phyloP scores from a whole-genome alignment of 2,329 filamentous ascomycete genomes.

The Exserohilum turcica region DNA sequence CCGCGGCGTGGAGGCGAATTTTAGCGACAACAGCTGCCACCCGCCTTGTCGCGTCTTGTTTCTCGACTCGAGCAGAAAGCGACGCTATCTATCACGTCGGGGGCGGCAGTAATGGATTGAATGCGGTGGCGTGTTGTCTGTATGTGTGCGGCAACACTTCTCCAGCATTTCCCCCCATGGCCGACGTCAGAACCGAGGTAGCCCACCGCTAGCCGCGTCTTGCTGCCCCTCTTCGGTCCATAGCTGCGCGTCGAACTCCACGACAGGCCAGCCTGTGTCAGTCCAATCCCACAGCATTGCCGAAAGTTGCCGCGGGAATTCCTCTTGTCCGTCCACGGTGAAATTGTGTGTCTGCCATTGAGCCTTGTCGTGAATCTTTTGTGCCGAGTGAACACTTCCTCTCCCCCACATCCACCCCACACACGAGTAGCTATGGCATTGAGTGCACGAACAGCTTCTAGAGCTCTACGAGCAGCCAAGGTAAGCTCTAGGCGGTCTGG shows the following conservation, averaged over 20 bases:
- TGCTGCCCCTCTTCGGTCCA: constrained; percentile 43
- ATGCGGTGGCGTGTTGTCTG: background rate
- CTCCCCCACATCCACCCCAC: constrained; percentile 40
- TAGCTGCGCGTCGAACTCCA: constrained; percentile 32
- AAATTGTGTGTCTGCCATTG: background rate
- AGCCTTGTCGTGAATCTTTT: background rate
- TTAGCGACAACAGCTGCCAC: constrained; percentile 25
- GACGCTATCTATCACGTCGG: constrained; percentile 4
- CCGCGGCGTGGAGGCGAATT: constrained; percentile 18
- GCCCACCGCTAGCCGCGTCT: constrained; percentile 18
- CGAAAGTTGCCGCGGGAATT: constrained; percentile 39
- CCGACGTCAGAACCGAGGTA: constrained; percentile 13
- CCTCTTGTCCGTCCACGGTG: constrained; percentile 4
- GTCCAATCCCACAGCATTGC: constrained; percentile 26
- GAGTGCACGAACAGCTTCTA: constrained; percentile 65
- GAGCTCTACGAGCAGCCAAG: constrained; percentile 67
- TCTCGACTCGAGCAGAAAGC: constrained; percentile 16
- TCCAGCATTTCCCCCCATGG: constrained; percentile 19
- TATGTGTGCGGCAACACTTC: constrained; percentile 32
- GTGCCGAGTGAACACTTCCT: constrained; percentile 17
- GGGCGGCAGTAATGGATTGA: constrained; percentile 1
- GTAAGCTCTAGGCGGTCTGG: constrained; percentile 52
- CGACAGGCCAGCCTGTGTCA: constrained; percentile 26
- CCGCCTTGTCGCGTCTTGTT: background rate
- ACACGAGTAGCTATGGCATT: constrained; percentile 62